Base-by-base conservation (phyloP, 352 stramenopile species). In the Phytophthora aleatoria region DNA sequence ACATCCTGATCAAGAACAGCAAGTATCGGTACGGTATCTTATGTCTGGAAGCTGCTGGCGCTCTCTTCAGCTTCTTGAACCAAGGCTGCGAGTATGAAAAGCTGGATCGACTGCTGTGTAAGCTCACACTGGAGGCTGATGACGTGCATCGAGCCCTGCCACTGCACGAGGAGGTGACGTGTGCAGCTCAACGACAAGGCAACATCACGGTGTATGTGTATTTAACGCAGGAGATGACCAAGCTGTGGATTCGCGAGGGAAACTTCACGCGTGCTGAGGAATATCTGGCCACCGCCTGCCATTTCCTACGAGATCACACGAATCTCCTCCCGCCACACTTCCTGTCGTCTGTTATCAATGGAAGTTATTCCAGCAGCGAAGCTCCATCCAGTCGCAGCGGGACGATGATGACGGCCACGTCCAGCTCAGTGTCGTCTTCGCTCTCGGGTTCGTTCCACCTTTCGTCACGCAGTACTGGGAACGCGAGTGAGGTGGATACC, bases 151-250 rank as follows among this genome's bases (percentile, higher is more conserved):
- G 86, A 31, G 87, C 87, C 11, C 51, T 96, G 3, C 76, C 81
- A 11, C 72, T 94, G 26, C 85, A 96, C 42, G 84, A 94, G 50
- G 93, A 94, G 33, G 87, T 94, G 20, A 87, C 85, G 3, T 64
- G 48, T 12, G 86, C 81, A 20, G 80, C 81, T 12, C 78, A 91
- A 43, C 74, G 71, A 11, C 85, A 94, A 52, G 79, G 83, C n/a
- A 96, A 96, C 44, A 78, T 90, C 44, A 94, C 85, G 50, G 87
- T 94, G 50, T 96, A 85, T 35, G 77, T 96, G 10, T 96, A 93
- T 64, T 63, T 96, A 59, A 91, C 84, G 3, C 84, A 94, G 51
- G 79, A 87, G 44, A 66, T 94, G 62, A 92, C 81, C 0, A 90
- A 87, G 33, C 70, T 94, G 48, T 94, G 85, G 85, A 78, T 94